Base-by-base conservation (phyloP, 2,329 filamentous ascomycete species). In the Aspergillus quadrilineatus region DNA sequence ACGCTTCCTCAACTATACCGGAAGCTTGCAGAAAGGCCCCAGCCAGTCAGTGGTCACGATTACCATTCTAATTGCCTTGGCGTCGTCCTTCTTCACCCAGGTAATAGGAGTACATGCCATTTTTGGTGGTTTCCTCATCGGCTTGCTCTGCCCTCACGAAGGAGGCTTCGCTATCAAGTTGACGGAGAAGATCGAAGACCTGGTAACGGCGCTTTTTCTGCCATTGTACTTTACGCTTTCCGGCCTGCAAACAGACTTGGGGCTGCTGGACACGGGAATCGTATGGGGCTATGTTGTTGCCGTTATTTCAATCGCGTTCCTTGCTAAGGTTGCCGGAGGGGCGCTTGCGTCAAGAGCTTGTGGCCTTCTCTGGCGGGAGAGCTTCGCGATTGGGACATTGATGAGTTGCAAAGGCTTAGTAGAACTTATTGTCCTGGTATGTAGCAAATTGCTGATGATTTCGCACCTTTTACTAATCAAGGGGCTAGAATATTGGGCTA, bases 331-430 rank as follows among this genome's bases (percentile, higher is more conserved):
- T 50, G 78, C 87, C 10, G 93, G 92, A 42, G 92, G 90, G 15
- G 87, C 90, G 0, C 57, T 95, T 1, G 91, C 92, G 6, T 92
- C 93, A 0, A 84, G 85, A 36, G 68, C 85, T 3, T 90, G 85
- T 65, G 91, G 89, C 28, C 79, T 97, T 50, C 82, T 95, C 1
- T 97, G 93, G 93, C 84, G 92, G 57, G 93, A 97, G 72, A 92
- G 89, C 56, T 84, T 95, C 32, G 85, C 90, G 1, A 94, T 97
- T 63, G 93, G 93, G 12, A 85, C 88, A 14, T 76, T 97, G 66
- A 97, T 97, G 93, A 96, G 90, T 75, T 97, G 93, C 74, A 97
- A 97, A 73, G 93, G 93, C 66, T 80, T 97, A 8, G 92, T 97
- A 0, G 92, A 97, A 72, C 78, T 97, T 51, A 97, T 97, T 71